phyloP scores from a whole-genome alignment of 768 basidiomycete genomes.

The Pulveroboletus sp. region DNA sequence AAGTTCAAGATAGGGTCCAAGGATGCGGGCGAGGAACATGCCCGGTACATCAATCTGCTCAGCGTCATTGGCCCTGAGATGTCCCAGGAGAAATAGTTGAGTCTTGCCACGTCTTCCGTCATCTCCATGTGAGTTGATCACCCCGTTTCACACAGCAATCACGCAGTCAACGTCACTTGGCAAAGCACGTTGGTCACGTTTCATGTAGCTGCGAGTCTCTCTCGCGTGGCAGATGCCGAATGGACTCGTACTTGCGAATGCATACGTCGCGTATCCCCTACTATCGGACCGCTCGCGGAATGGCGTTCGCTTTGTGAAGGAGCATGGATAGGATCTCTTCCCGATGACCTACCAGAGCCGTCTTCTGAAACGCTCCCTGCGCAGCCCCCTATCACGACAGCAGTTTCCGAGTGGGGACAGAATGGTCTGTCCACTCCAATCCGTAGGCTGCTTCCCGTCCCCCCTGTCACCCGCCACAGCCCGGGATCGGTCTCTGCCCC shows the following conservation, averaged over 20 bases:
- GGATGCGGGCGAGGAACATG: constrained; percentile 70
- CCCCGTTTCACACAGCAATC: constrained; percentile 45
- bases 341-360: constrained; percentile 26
- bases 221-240: constrained; percentile 73
- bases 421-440: constrained; percentile 16
- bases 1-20: constrained; percentile 68
- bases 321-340: constrained; percentile 52
- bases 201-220: constrained; percentile 57
- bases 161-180: constrained; percentile 57
- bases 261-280: constrained; percentile 62
- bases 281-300: constrained; percentile 66
- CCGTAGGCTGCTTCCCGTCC: constrained; percentile 20
- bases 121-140: background rate
- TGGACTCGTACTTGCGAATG: constrained; percentile 70
- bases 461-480: constrained; percentile 11
- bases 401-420: constrained; percentile 30
- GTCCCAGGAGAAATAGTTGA: constrained; percentile 72
- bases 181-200: constrained; percentile 55
- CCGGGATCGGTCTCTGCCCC: constrained; percentile 9
- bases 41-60: constrained; percentile 70
- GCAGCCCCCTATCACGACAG: background rate
- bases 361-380: constrained; percentile 4
- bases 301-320: constrained; percentile 75
- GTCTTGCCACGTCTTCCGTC: constrained; percentile 20
- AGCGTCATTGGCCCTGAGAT: constrained; percentile 72